Evolutionary conservation across 1,284 basidiomycete species (phyloP), one percentile per base, ranked within the genome.

Genomic region (Papiliotrema flavescens): DNA sequence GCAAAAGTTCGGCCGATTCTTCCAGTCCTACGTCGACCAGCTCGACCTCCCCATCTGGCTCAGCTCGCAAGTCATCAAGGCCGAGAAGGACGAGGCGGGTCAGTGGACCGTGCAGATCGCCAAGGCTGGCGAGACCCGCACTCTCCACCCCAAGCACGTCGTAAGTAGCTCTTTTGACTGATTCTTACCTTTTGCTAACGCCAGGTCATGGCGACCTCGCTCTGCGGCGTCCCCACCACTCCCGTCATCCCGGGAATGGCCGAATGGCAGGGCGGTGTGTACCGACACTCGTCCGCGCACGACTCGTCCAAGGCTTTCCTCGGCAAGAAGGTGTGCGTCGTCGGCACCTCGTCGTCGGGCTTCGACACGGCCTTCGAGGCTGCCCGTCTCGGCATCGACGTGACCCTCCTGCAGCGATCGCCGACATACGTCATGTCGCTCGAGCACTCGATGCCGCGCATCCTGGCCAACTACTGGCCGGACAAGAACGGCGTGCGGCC

Each of bases 291-390:
- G 5, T 78, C 73, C 3, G 59, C 78, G 40, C 80, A 84, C 66
- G 79, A 79, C 44, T 68, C 62, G 17, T 81, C 81, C 0, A 65
- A 66, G 11, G 80, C 81, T 41, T 81, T 80, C 62, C 60, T 65
- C 3, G 82, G 81, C 23, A 85, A 85, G 74, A 83, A 81, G 59
- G 83, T 82, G 2, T 79, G 81, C 5, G 80, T 86, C 2, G 74
- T 86, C 14, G 85, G 85, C 0, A 78, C 83, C 17, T 82, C 82
- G 39, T 84, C 82, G 19, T 84, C 83, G n/a, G 83, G 80, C 41
- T 64, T 71, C 51, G 61, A 70, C 57, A 77, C 82, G 24, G 74
- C 77, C 8, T 69, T 73, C 41, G 81, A 82, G 56, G 79, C 77
- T 50, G 75, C 71, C n/a, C 71, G 79, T 6, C 71, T 79, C 52